Percentiles rank a stretch among this genome's conserved stretches.
These are phyloP conservation scores for Panicum miliaceum DNA, from an alignment of 176 grass and related monocot genomes.

Conservation along the genomic window DNA sequence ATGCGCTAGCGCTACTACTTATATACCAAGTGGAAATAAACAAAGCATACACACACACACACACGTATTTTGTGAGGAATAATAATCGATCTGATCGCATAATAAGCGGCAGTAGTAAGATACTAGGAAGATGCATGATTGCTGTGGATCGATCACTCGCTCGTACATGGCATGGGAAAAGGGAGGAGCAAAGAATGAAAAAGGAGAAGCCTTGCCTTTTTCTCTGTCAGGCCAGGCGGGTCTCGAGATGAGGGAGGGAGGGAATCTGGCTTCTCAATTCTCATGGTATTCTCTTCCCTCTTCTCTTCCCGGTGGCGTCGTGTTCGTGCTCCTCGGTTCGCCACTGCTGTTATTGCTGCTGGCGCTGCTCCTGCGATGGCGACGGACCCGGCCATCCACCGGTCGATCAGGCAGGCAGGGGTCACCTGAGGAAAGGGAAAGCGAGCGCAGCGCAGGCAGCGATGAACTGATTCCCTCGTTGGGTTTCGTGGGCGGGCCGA, in stretches of 20 bases:
- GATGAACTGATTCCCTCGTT: background rate
- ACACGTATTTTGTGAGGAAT: background rate
- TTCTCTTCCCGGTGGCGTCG: background rate
- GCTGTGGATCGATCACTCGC: background rate
- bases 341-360: background rate
- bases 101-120: too few species aligned
- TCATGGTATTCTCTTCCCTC: too few species aligned
- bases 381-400: background rate
- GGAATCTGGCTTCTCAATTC: constrained; percentile 12
- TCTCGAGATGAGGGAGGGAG: too few species aligned
- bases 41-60: background rate
- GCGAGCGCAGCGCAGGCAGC: background rate
- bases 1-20: too few species aligned
- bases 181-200: constrained; percentile 9
- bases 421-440: constrained; percentile 40
- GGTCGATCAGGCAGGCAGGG: background rate
- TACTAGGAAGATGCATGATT: background rate
- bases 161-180: constrained; percentile 28
- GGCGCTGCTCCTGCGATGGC: constrained; percentile 1
- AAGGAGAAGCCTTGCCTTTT: background rate
- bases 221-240: background rate
- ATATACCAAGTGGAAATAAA: background rate
- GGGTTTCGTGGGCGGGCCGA: constrained; percentile 33
- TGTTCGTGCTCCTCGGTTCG: background rate
- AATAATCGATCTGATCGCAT: background rate